Base-by-base conservation (phyloP, 805 yeast genomes). In the Saccharomycopsis sp. region DNA sequence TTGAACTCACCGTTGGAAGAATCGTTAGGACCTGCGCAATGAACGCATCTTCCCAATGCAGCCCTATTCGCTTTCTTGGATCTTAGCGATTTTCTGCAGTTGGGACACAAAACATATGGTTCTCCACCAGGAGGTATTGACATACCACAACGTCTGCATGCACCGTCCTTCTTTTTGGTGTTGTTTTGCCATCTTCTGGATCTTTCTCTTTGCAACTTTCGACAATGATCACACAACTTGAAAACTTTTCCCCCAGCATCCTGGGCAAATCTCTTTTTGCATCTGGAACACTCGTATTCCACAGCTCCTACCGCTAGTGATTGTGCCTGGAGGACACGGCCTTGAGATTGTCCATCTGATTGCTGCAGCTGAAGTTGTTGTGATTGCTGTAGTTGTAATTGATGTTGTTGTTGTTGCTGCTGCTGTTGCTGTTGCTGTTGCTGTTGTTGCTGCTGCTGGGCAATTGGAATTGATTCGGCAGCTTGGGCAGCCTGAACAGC, bases 21-120 rank as follows among this genome's bases (percentile, higher is more conserved):
- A 27, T 65, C 69, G 40, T 67, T 67, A 5, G 77, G 75, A 2
- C 82, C 81, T 1, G 77, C 64, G 47, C 85, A 78, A 52, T 78
- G 84, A 12, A 78, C 80, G 59, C 85, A 78, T 50, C 69, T 69
- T 1, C 85, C 84, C 48, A 67, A 69, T 9, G 75, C 73, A 4
- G 74, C 80, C 30, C 85, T 61, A 39, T 64, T 67, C 0, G 75
- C 74, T 52, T 78, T 78, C 35, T 75, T 60, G 2, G 68, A 60
- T 47, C 84, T 61, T 23, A 77, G 59, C 30, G 69, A 67, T 49
- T 62, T 65, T 31, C 85, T 63, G 51, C 85, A 78, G 32, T 63
- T 64, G 4, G 76, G 75, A 57, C 85, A 78, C 34, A 78, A 57
- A 0, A 75, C 83, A 55, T 57, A 78, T 40, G 68, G 65, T 30